Base-by-base conservation (phyloP, 2,329 filamentous ascomycete species). In the Ophiosphaerella korrae region DNA sequence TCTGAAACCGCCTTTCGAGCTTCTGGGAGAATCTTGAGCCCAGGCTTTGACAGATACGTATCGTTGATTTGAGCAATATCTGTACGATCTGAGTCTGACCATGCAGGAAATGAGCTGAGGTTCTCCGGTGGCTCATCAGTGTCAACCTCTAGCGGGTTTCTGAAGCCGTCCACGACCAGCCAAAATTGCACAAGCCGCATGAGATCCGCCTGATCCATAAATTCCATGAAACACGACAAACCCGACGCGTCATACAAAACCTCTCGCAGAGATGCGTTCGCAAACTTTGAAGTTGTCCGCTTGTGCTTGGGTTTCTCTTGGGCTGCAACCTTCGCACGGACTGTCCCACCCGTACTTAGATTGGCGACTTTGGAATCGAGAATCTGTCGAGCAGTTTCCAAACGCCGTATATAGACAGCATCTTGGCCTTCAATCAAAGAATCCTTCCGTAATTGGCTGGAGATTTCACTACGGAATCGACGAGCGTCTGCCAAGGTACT, bases 171-270 rank as follows among this genome's bases (percentile, higher is more conserved):
- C 5, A 97, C 94, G 3, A 97, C 94, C 35, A 99, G 87, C 92
- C 93, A 99, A 73, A 97, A 99, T 67, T 99, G 94, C 5, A 99
- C 92, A 40, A 97, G 78, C 12, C 89, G 84, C 88, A 97, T 93
- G 23, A 93, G 80, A 13, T 84, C 82, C 69, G 92, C 89, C 36
- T 94, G 87, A 71, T 99, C 94, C 94, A 99, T 99, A 67, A 92
- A 97, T 71, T 99, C 94, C 94, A 99, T 99, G 76, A 99, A 97
- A 71, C 96, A 99, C 2, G 94, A 97, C 7, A 99, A 80, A 0
- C 91, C 93, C 1, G 93, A 89, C 2, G 94, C 85, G 72, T 95
- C 92, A 60, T 92, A 88, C 50, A 99, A 80, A n/a, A 99, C 81
- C 58, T 97, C 92, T 11, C 87, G 84, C 2, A 97, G 79, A 1